Evolutionary conservation across 2,329 filamentous ascomycete genomes (phyloP).

Genomic region (Camptophora hylomeconis): DNA sequence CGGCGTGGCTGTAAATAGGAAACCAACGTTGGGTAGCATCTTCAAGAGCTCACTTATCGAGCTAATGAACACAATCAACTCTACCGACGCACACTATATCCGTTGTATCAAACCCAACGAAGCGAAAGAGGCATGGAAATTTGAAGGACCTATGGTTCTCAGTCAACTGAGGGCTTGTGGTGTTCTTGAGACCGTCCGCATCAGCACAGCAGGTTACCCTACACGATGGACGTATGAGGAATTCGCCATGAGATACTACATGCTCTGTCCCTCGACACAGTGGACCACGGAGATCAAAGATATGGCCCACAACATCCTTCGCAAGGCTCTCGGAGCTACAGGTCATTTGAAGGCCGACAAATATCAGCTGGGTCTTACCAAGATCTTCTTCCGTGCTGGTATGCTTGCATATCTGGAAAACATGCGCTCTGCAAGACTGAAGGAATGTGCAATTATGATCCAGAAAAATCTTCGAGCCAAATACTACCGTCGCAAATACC

Average conservation of each 20-base stretch:
- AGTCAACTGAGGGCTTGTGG: constrained; percentile 94
- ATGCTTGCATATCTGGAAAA: constrained; percentile 98
- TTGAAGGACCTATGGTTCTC: constrained; percentile 96
- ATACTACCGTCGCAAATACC: constrained; percentile 84
- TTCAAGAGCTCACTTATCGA: constrained; percentile 98
- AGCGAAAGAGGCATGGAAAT: constrained; percentile 91
- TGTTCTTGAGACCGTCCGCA: constrained; percentile 95
- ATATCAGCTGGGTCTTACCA: constrained; percentile 93
- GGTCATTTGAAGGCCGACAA: constrained; percentile 70
- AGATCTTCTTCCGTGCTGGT: constrained; percentile 98
- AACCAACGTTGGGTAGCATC: constrained; percentile 92
- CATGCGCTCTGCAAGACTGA: constrained; percentile 75
- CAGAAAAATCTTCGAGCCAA: constrained; percentile 96
- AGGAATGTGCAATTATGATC: constrained; percentile 91
- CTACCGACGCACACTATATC: constrained; percentile 97
- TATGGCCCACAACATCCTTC: constrained; percentile 87
- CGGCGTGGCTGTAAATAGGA: constrained; percentile 83
- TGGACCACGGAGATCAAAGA: constrained; percentile 91
- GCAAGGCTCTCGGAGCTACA: constrained; percentile 70
- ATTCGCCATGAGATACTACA: constrained; percentile 94
- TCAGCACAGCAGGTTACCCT: constrained; percentile 92
- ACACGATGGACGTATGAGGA: constrained; percentile 98
- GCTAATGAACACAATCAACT: constrained; percentile 94
- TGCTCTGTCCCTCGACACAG: constrained; percentile 76
- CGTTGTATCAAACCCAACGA: constrained; percentile 99